phyloP scores from a whole-genome alignment of 106 monocot genomes.

The Dendrobium officinale region DNA sequence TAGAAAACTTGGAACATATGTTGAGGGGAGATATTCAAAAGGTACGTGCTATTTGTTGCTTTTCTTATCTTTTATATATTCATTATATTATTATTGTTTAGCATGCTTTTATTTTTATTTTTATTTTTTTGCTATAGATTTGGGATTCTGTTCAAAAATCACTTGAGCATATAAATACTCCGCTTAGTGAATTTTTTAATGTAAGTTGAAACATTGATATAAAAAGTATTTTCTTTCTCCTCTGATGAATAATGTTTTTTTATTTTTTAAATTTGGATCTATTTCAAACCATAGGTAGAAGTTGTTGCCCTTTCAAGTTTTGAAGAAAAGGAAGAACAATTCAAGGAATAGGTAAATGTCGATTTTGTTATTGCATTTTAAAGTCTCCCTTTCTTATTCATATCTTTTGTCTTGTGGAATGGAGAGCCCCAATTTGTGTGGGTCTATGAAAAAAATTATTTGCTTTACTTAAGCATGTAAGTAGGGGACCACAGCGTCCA shows the following conservation, averaged over 20 bases:
- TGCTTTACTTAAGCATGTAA: background rate
- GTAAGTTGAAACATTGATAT: background rate
- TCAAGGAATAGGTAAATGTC: too few relatives aligned
- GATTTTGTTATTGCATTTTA: too few relatives aligned
- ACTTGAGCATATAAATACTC: too few relatives aligned
- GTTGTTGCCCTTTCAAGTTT: conserved; percentile 86
- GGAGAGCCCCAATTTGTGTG: background rate
- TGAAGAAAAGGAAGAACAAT: conserved; percentile 92
- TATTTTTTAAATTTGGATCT: background rate
- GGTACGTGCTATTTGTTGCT: conserved; percentile 26
- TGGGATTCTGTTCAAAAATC: too few relatives aligned
- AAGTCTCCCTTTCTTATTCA: background rate
- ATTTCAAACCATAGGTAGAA: conserved; percentile 37
- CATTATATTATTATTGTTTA: too few relatives aligned
- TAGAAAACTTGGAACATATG: conserved; percentile 83
- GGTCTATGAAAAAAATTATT: background rate
- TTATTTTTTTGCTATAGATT: too few relatives aligned
- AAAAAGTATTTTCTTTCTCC: background rate
- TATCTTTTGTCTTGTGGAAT: background rate
- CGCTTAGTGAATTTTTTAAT: too few relatives aligned
- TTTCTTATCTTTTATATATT: background rate
- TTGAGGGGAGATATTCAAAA: conserved; percentile 96
- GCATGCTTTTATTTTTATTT: too few relatives aligned
- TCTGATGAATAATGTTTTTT: background rate
- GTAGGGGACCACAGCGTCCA: background rate